Evolutionary conservation across 352 stramenopile genomes (phyloP), one percentile per base, ranked within the genome.

Genomic region (Phytophthora capsici): DNA sequence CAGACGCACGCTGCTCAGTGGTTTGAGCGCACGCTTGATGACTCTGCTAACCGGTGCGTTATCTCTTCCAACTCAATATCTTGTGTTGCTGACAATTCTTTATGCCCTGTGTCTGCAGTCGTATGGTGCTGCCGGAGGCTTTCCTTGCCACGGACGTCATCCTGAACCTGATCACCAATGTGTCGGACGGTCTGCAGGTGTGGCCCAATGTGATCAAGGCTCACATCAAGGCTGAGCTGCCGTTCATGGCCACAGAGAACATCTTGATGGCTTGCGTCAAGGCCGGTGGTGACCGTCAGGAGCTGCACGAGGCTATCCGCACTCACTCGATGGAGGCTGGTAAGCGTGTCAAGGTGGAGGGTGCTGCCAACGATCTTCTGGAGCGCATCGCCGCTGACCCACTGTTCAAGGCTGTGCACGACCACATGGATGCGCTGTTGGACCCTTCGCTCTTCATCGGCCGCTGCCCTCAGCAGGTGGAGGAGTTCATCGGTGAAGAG

Each of bases 191-290:
- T 34, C 88, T 99, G 64, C 96, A 98, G 73, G 90, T 97, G 47
- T 97, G 89, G 89, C 89, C 89, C n/a, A 97, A 97, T 63, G 90
- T 98, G 17, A 98, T 99, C 57, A 93, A 96, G 63, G 78, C 91
- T n/a, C 97, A 99, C 77, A 98, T 99, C 57, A 97, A 96, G 77
- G 93, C 95, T 16, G 97, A 99, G 83, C 81, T 99, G 62, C 98
- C 98, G 20, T 99, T 99, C 80, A 99, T 99, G 98, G 95, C 97
- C 23, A 99, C 98, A 9, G 98, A 99, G 77, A 98, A 98, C 73
- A 99, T 99, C 72, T 73, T 99, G 40, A 99, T 99, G 98, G 97
- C 98, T 38, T 99, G 97, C 73, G 90, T 98, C 48, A 99, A 99
- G 91, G 94, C 93, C 12, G 97, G 98, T 25, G 98, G 98, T n/a